These are phyloP conservation scores for Aureobasidium vineae DNA, from an alignment of 2,329 filamentous ascomycete genomes.

Conservation along the genomic window DNA sequence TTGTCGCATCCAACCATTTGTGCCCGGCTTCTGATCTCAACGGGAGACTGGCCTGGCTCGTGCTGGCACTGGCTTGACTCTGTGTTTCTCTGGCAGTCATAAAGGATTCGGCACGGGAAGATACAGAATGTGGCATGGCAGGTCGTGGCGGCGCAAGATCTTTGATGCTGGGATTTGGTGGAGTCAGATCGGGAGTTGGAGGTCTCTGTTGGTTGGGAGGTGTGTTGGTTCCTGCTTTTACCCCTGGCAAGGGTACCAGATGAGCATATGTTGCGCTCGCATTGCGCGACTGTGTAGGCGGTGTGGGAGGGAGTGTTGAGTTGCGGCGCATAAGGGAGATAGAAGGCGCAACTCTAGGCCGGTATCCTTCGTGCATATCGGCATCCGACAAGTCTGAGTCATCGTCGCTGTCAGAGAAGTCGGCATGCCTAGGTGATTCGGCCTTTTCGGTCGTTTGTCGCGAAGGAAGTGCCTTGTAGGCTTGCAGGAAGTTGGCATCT, in stretches of 20 bases:
- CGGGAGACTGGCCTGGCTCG: slow-evolving; percentile 28
- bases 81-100: slow-evolving; percentile 47
- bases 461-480: slow-evolving; percentile 21
- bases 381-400: background rate
- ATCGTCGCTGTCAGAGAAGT: slow-evolving; percentile 17
- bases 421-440: background rate
- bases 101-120: slow-evolving; percentile 50
- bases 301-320: slow-evolving; percentile 47
- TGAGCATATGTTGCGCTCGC: slow-evolving; percentile 33
- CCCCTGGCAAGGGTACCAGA: slow-evolving; percentile 39
- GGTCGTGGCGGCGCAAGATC: slow-evolving; percentile 30
- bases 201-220: slow-evolving; percentile 42
- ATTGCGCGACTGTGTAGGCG: slow-evolving; percentile 43
- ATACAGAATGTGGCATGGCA: slow-evolving; percentile 32
- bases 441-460: slow-evolving; percentile 13
- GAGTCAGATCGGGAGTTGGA: slow-evolving; percentile 40
- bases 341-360: slow-evolving; percentile 1
- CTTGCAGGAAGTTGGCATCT: slow-evolving; percentile 20
- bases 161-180: slow-evolving; percentile 33
- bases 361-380: slow-evolving; percentile 26
- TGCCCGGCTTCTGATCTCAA: background rate
- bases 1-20: slow-evolving; percentile 25
- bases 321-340: slow-evolving; percentile 30
- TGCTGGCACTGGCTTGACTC: slow-evolving; percentile 38
- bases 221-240: slow-evolving; percentile 43